Base-by-base conservation (phyloP, 129 eudicot species). In the Helianthus tuberosus region DNA sequence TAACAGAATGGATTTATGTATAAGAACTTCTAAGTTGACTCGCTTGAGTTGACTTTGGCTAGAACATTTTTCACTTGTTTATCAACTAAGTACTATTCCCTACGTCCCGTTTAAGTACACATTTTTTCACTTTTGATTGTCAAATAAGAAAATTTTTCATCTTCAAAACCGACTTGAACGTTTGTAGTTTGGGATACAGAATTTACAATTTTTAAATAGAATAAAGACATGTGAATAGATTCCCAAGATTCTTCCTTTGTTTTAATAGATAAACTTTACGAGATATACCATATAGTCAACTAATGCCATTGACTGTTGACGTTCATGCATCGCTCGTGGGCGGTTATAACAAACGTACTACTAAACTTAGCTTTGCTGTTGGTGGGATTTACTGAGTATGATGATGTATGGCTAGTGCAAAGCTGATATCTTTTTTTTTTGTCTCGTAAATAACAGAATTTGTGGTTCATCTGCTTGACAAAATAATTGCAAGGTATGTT, bases 401-500 rank as follows among this genome's bases (percentile, higher is more conserved):
- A 32, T 32, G 36, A 32, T 61, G 69, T 60, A 29, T 47, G 63
- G 52, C 38, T 69, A 11, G 43, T 68, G 75, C 75, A 44, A 55
- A 69, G 16, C 80, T 69, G 48, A 77, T 72, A 41, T 6, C 41
- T 51, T 15, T 5, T 32, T 10, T 64, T 39, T 68, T n/a, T n/a
- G 20, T 16, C 41, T 83, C 70, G 35, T 79, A 41, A 32, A 58
- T 32, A 79, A 86, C 91, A 89, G 96, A 73, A 86, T 89, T 84
- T 68, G 91, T 86, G 77, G 91, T 82, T 71, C 91, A 89, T 80
- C 32, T 89, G 60, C 88, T 89, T 61, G 96, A 89, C 88, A 89
- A 89, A 82, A 57, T 74, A 47, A 75, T 89, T 64, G 96, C 96
- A 77, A 89, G 96, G 91, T 89, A 79, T 35, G 16, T 9, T 68